Conservation (phyloP, 2,329 filamentous ascomycete species). For the Aspergillus sp. region DNA sequence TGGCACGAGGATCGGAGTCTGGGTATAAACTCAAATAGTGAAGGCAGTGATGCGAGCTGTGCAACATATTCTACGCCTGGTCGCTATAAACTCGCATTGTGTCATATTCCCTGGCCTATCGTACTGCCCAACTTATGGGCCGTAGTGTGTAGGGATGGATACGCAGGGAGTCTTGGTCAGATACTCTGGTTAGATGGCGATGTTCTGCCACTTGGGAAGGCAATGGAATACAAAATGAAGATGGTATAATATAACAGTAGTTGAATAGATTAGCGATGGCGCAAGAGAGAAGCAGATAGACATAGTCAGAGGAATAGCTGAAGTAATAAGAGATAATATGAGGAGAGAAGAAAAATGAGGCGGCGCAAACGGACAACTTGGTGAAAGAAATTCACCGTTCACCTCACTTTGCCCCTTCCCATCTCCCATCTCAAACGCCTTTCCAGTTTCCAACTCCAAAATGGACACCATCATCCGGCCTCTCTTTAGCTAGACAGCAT, state of each 20-base stretch:
- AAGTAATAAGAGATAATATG: no score
- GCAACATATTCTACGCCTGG: constrained; percentile 3
- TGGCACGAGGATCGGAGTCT: no score
- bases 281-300: not conserved
- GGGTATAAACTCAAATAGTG: not conserved
- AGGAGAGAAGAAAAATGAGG: no score
- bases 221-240: not conserved
- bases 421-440: not conserved
- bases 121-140: not conserved
- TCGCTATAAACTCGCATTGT: constrained; percentile 7
- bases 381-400: not conserved
- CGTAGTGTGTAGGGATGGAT: not conserved
- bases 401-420: not conserved
- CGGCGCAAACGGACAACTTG: no score
- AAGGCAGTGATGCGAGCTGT: not conserved
- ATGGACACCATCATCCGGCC: not conserved
- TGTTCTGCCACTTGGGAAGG: not conserved
- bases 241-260: not conserved
- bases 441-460: no score
- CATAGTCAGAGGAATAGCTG: not conserved
- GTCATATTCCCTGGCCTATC: constrained; percentile 5
- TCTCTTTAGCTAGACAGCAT: not conserved
- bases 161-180: constrained; percentile 2
- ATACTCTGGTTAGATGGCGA: not conserved
- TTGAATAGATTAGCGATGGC: not conserved